phyloP scores from a whole-genome alignment of 371 early-diverging fungal genomes.

The Mucor circinelloides region DNA sequence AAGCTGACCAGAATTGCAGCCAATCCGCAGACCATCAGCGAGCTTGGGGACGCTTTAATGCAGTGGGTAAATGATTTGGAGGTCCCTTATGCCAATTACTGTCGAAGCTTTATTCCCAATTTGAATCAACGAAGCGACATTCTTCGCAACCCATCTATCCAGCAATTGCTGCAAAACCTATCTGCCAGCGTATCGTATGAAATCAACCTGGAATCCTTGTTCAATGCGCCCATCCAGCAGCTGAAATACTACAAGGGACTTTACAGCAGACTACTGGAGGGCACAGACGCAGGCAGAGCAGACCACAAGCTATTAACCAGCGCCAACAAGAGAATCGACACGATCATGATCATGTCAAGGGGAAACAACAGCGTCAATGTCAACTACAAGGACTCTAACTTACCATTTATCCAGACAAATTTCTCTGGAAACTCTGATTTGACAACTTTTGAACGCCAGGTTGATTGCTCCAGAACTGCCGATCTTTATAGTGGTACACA shows the following conservation, averaged over 20 bases:
- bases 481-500: slow-evolving; percentile 31
- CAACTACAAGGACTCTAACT: neutral
- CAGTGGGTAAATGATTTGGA: slow-evolving; percentile 62
- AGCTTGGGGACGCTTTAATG: slow-evolving; percentile 48
- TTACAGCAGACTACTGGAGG: slow-evolving; percentile 46
- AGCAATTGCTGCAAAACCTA: slow-evolving; percentile 24
- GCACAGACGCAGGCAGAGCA: slow-evolving; percentile 39
- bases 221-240: slow-evolving; percentile 49
- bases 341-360: slow-evolving; percentile 24
- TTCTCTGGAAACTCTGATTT: slow-evolving; percentile 8
- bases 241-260: slow-evolving; percentile 53
- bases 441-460: slow-evolving; percentile 19
- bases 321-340: slow-evolving; percentile 46
- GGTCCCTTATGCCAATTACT: slow-evolving; percentile 53
- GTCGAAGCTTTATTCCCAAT: slow-evolving; percentile 36
- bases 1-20: slow-evolving; percentile 34
- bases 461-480: slow-evolving; percentile 32
- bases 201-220: slow-evolving; percentile 45
- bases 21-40: slow-evolving; percentile 34
- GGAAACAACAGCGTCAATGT: neutral
- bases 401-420: slow-evolving; percentile 18
- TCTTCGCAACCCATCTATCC: slow-evolving; percentile 31
- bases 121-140: slow-evolving; percentile 46
- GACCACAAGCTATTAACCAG: slow-evolving; percentile 39
- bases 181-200: slow-evolving; percentile 29